Evolutionary conservation across 495 filamentous ascomycete species (phyloP).

Genomic region (Hypomontagnella submonticulosa): DNA sequence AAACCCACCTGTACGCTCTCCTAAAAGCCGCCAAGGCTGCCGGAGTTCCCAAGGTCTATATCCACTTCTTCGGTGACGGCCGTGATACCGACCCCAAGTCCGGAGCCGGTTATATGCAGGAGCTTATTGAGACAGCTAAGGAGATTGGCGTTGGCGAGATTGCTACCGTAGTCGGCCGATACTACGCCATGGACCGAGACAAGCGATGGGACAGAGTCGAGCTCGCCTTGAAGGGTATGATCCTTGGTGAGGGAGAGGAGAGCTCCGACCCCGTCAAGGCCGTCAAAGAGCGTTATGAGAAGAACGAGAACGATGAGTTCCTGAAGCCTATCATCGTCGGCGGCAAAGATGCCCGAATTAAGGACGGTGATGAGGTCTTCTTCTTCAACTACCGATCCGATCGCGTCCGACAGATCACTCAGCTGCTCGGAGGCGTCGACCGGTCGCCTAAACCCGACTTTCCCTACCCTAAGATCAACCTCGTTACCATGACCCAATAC

Average conservation of each 20-base stretch:
- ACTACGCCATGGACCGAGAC: slow-evolving; percentile 99
- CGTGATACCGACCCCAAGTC: slow-evolving; percentile 98
- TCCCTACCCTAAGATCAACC: slow-evolving; percentile 89
- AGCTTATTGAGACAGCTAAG: slow-evolving; percentile 78
- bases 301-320: slow-evolving; percentile 95
- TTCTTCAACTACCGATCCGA: slow-evolving; percentile 99
- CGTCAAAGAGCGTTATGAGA: slow-evolving; percentile 86
- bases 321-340: slow-evolving; percentile 96
- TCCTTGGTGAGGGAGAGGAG: slow-evolving; percentile 85
- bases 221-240: slow-evolving; percentile 85
- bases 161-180: slow-evolving; percentile 93
- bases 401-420: slow-evolving; percentile 95
- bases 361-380: slow-evolving; percentile 94
- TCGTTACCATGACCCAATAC: slow-evolving; percentile 99
- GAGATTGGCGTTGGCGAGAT: slow-evolving; percentile 88
- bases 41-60: slow-evolving; percentile 88
- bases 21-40: slow-evolving; percentile 89
- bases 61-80: slow-evolving; percentile 99
- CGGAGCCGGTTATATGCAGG: slow-evolving; percentile 83
- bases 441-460: slow-evolving; percentile 90
- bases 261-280: slow-evolving; percentile 85
- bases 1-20: slow-evolving; percentile 88
- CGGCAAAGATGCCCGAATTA: slow-evolving; percentile 82
- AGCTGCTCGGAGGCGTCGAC: slow-evolving; percentile 91
- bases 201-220: slow-evolving; percentile 98